Conservation (phyloP, 192 early-diverging fungal genomes). For the Linnemannia zychae region DNA sequence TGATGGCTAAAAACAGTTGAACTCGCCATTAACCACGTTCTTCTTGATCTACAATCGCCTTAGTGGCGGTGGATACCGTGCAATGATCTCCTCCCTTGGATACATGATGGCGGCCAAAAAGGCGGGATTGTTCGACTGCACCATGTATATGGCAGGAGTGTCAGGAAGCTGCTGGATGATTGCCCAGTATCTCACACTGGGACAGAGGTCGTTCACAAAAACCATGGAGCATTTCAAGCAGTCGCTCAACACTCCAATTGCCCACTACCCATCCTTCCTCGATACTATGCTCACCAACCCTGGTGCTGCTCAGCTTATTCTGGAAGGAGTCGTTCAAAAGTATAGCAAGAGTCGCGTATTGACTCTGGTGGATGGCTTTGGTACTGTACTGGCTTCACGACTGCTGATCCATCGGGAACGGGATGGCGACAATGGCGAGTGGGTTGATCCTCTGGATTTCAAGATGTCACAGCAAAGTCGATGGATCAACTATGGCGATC, state of each 20-base stretch:
- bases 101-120: slow-evolving; percentile 77
- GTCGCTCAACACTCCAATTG: slow-evolving; percentile 37
- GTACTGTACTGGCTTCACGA: slow-evolving; percentile 60
- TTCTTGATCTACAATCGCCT: not conserved
- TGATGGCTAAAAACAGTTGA: not conserved
- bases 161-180: slow-evolving; percentile 76
- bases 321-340: slow-evolving; percentile 59
- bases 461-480: slow-evolving; percentile 68
- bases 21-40: too few relatives aligned
- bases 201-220: slow-evolving; percentile 50
- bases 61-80: slow-evolving; percentile 87
- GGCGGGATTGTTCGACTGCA: slow-evolving; percentile 74
- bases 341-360: slow-evolving; percentile 38
- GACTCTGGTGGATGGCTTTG: slow-evolving; percentile 72
- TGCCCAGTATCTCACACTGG: slow-evolving; percentile 62
- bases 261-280: slow-evolving; percentile 41
- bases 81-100: slow-evolving; percentile 81
- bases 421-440: slow-evolving; percentile 53
- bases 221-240: slow-evolving; percentile 47
- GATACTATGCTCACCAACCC: slow-evolving; percentile 50
- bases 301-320: slow-evolving; percentile 58
- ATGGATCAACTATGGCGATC: slow-evolving; percentile 69
- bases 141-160: slow-evolving; percentile 78
- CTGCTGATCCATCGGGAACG: slow-evolving; percentile 58
- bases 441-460: slow-evolving; percentile 59